phyloP scores from a whole-genome alignment of 768 basidiomycete genomes.

The Fistulinella prunicolor region DNA sequence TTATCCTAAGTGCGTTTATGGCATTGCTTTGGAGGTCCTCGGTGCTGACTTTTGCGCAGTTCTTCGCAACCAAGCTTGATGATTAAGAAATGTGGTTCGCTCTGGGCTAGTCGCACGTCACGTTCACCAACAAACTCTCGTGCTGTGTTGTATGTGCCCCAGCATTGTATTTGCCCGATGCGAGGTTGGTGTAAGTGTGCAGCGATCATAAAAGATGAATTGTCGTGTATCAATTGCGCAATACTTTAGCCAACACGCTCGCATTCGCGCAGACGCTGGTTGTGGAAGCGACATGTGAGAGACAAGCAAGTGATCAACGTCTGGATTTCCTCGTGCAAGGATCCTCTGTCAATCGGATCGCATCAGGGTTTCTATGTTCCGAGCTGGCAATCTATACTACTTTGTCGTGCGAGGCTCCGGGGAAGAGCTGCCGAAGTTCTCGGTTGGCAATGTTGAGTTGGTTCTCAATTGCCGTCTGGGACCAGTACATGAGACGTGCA shows the following conservation, averaged over 20 bases:
- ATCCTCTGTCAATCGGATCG: too few species aligned
- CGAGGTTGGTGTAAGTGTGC: not conserved
- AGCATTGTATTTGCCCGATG: not conserved
- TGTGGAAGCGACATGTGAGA: too few species aligned
- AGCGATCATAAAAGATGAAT: not conserved
- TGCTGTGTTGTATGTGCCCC: not conserved
- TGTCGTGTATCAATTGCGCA: not conserved
- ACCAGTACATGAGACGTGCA: slow-evolving; percentile 13
- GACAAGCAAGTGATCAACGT: too few species aligned
- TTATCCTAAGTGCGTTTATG: slow-evolving; percentile 80
- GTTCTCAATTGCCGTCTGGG: slow-evolving; percentile 58
- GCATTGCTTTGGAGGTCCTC: slow-evolving; percentile 12
- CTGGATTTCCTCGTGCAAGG: too few species aligned
- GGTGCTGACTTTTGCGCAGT: slow-evolving; percentile 49
- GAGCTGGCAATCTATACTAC: too few species aligned
- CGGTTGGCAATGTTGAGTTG: slow-evolving; percentile 53
- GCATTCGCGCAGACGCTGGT: too few species aligned
- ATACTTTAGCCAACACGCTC: too few species aligned
- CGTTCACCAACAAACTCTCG: too few species aligned
- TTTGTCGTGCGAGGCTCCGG: not conserved
- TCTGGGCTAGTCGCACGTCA: too few species aligned
- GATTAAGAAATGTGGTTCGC: not conserved
- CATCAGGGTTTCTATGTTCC: too few species aligned
- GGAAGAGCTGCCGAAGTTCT: slow-evolving; percentile 61
- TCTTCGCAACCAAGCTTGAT: slow-evolving; percentile 69